A percentile compares a stretch with the other conserved stretches of the same genome.
These are phyloP conservation scores for Hypoxylon crocopeplum DNA, from an alignment of 495 filamentous ascomycete genomes.

Conservation along the genomic window DNA sequence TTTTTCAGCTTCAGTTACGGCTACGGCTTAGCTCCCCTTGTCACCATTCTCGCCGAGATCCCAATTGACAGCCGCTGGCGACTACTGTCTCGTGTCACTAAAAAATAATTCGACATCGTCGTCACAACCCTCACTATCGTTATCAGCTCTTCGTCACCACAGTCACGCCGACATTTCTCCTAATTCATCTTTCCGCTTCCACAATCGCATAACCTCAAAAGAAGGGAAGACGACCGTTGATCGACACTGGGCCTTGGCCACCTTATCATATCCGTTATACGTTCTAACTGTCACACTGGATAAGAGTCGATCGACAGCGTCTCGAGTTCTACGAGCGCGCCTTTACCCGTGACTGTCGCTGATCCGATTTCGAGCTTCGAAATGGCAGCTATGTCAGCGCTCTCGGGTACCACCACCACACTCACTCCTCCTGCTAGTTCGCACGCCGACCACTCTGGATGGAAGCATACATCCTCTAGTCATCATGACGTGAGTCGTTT, in stretches of 20 bases:
- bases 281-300: slow-evolving; percentile 2
- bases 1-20: slow-evolving; percentile 9
- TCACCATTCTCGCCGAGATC: slow-evolving; percentile 11
- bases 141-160: neutral
- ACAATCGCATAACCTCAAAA: slow-evolving; percentile 14
- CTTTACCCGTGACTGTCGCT: slow-evolving; percentile 33
- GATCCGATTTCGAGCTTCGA: slow-evolving; percentile 18
- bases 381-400: slow-evolving; percentile 61
- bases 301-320: slow-evolving; percentile 13
- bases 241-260: slow-evolving; percentile 4
- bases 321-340: slow-evolving; percentile 33
- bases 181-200: neutral
- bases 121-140: neutral
- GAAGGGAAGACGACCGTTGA: neutral
- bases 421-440: slow-evolving; percentile 60
- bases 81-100: slow-evolving; percentile 16
- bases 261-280: slow-evolving; percentile 6
- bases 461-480: slow-evolving; percentile 55
- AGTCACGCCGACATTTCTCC: neutral
- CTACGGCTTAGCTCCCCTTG: too few relatives aligned
- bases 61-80: slow-evolving; percentile 29
- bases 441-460: slow-evolving; percentile 56
- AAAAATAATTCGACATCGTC: neutral
- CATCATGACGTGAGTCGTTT: slow-evolving; percentile 47
- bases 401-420: slow-evolving; percentile 53